Evolutionary conservation across 306 rosid genomes (phyloP).

Genomic region (Prunus mume): DNA sequence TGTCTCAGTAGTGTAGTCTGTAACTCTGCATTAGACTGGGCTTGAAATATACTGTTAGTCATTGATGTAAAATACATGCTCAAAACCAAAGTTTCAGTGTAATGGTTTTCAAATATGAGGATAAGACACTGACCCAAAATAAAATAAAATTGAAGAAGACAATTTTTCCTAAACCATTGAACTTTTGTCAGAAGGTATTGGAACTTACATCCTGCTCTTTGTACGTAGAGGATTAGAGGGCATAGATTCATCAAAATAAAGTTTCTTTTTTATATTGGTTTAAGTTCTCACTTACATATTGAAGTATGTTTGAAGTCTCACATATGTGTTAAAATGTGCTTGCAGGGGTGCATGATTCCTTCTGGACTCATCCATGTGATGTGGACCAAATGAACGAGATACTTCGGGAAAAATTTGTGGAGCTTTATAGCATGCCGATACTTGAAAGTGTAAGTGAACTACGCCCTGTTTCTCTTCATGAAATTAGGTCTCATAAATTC

Average conservation of each 20-base stretch:
- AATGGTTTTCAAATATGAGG: neutral
- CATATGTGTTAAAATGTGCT: slow-evolving; percentile 6
- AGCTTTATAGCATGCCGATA: slow-evolving; percentile 70
- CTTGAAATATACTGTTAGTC: slow-evolving; percentile 5
- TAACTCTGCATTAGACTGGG: slow-evolving; percentile 1
- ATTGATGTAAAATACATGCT: neutral
- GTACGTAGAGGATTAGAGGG: no score
- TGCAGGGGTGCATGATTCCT: slow-evolving; percentile 89
- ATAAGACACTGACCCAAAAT: neutral
- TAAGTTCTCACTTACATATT: neutral
- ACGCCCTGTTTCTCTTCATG: neutral
- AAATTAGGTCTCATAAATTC: neutral
- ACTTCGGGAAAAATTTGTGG: slow-evolving; percentile 72
- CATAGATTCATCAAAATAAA: no score
- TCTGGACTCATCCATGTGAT: slow-evolving; percentile 89
- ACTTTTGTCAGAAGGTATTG: neutral
- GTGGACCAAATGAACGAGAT: slow-evolving; percentile 70
- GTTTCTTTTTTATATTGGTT: no score
- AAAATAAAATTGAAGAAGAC: no score
- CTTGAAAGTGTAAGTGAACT: slow-evolving; percentile 51
- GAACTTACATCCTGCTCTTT: neutral
- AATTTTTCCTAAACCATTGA: neutral
- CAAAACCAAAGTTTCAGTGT: neutral
- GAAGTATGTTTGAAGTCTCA: neutral
- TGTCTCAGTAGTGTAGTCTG: neutral